These are phyloP conservation scores for Emydomyces testavorans DNA, from an alignment of 2,329 filamentous ascomycete genomes.

Conservation along the genomic window DNA sequence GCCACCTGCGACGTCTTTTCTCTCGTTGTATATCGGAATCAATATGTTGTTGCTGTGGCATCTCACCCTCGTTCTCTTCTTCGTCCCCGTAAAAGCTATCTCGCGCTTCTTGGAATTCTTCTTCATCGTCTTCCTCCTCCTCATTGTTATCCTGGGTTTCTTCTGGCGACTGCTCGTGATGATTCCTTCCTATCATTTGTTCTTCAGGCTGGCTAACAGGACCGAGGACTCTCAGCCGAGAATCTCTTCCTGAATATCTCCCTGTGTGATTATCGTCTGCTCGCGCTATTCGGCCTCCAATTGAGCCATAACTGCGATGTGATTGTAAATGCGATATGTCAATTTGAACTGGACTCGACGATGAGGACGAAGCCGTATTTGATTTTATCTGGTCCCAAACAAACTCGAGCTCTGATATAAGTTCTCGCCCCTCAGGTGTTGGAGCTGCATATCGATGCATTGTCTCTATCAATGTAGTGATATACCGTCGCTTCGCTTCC, in stretches of 20 bases:
- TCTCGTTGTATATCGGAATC: conserved; percentile 18
- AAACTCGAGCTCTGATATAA: conserved; percentile 93
- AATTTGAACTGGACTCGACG: conserved; percentile 29
- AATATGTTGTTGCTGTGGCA: conserved; percentile 18
- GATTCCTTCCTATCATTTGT: conserved; percentile 30
- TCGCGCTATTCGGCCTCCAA: conserved; percentile 28
- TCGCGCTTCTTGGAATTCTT: conserved; percentile 22
- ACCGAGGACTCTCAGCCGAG: conserved; percentile 59
- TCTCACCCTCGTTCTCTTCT: conserved; percentile 38
- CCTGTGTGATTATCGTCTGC: conserved; percentile 28
- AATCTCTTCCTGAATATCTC: conserved; percentile 40
- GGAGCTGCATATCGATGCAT: conserved; percentile 90
- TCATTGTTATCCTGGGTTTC: conserved; percentile 34
- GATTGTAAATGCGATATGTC: conserved; percentile 27
- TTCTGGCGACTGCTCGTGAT: conserved; percentile 35
- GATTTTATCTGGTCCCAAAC: conserved; percentile 97
- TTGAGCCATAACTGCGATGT: conserved; percentile 28
- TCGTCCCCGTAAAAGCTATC: conserved; percentile 17
- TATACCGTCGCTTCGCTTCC: conserved; percentile 87
- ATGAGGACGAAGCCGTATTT: conserved; percentile 56
- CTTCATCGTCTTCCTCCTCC: conserved; percentile 29
- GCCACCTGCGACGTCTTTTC: conserved; percentile 51
- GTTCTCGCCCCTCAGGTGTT: conserved; percentile 67
- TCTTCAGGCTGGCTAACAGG: conserved; percentile 79
- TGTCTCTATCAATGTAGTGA: conserved; percentile 85